These are phyloP conservation scores for Pythium rishiriense DNA, from an alignment of 352 stramenopile genomes.

Conservation along the genomic window DNA sequence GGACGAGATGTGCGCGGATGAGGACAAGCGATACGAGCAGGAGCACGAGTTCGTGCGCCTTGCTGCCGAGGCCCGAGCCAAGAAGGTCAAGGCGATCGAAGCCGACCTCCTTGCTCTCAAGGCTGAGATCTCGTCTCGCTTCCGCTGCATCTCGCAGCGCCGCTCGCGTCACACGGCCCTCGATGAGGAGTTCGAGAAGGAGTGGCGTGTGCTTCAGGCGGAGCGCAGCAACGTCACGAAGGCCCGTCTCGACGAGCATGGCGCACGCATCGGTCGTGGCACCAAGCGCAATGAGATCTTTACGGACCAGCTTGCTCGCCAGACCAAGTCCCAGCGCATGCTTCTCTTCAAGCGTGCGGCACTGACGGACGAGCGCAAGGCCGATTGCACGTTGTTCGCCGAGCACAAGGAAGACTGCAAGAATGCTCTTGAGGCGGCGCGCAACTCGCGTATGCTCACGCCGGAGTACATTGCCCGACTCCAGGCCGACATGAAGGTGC, in stretches of 20 bases:
- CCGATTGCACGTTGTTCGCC: conserved; percentile 75
- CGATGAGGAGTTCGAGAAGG: conserved; percentile 82
- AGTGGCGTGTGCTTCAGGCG: conserved; percentile 78
- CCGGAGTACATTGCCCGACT: conserved; percentile 84
- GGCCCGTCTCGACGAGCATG: conserved; percentile 65
- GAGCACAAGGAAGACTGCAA: conserved; percentile 87
- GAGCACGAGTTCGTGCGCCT: conserved; percentile 84
- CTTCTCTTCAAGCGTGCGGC: conserved; percentile 85
- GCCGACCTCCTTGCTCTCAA: conserved; percentile 74
- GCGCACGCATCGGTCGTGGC: conserved; percentile 63
- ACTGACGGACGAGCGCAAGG: conserved; percentile 83
- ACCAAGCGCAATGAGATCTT: conserved; percentile 88
- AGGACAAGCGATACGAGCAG: conserved; percentile 82
- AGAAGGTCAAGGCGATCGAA: conserved; percentile 85
- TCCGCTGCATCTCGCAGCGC: conserved; percentile 71
- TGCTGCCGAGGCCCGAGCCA: conserved; percentile 69
- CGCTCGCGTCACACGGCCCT: conserved; percentile 70
- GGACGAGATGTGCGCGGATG: conserved; percentile 85
- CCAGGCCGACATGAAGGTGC: conserved; percentile 86
- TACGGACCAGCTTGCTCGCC: conserved; percentile 69
- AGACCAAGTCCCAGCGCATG: conserved; percentile 85
- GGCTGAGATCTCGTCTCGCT: conserved; percentile 74
- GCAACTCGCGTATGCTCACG: conserved; percentile 71
- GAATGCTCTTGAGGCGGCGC: conserved; percentile 69
- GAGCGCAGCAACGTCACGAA: conserved; percentile 64